phyloP scores from a whole-genome alignment of 768 basidiomycete species.

The Cystobasidium ongulense region DNA sequence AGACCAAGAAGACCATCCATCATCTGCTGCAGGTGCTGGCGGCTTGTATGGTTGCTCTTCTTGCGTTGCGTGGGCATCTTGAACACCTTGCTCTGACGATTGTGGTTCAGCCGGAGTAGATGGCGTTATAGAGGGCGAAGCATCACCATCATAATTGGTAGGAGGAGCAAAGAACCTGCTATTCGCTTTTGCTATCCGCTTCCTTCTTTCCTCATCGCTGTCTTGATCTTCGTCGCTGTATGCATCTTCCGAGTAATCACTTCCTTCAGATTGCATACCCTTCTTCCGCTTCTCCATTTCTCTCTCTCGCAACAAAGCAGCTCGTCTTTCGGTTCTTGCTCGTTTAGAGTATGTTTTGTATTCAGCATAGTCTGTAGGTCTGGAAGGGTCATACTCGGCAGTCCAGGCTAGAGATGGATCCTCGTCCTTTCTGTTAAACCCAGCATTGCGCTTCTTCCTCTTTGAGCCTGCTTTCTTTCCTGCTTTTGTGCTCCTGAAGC shows the following conservation, averaged over 20 bases:
- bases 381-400: constrained; percentile 34
- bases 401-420: constrained; percentile 29
- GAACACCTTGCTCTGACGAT: background rate
- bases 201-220: constrained; percentile 22
- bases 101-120: constrained; percentile 16
- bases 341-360: constrained; percentile 21
- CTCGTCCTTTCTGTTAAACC: constrained; percentile 28
- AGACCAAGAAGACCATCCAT: constrained; percentile 17
- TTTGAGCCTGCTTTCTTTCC: constrained; percentile 29
- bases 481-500: constrained; percentile 28
- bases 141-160: constrained; percentile 18
- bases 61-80: background rate
- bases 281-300: constrained; percentile 14
- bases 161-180: constrained; percentile 35
- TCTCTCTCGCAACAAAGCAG: background rate
- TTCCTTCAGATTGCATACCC: background rate
- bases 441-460: constrained; percentile 25
- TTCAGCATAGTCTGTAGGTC: constrained; percentile 35
- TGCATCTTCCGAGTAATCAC: constrained; percentile 14
- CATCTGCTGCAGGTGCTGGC: constrained; percentile 6
- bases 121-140: background rate
- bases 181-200: constrained; percentile 24
- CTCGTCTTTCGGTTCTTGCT: constrained; percentile 18
- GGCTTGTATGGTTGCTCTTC: background rate
- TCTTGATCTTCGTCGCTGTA: constrained; percentile 25